Base-by-base conservation (phyloP, 208 protist species). In the Porcisia deanei region DNA sequence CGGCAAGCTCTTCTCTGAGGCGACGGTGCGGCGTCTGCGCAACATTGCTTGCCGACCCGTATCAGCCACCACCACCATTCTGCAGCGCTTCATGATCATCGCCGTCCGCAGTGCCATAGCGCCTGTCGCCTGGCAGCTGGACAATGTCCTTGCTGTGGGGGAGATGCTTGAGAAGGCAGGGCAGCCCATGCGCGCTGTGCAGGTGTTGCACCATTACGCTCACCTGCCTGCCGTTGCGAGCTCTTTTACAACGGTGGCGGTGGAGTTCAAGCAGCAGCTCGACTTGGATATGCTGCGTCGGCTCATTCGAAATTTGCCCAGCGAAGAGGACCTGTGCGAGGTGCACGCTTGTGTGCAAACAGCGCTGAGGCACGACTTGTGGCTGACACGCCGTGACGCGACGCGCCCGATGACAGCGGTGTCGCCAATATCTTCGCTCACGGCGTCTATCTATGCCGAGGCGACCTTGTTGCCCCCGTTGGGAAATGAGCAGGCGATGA, bases 61-160 rank as follows among this genome's bases (percentile, higher is more conserved):
- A 60, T 85, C 91, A 14, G 73, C 73, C 14, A 83, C 84, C 49
- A 87, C 79, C 76, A 91, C 84, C 5, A 80, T 90, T 9, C 77
- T 94, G 43, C 93, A 97, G 73, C 88, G 83, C 43, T 90, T 94
- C 75, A 74, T 88, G 76, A 87, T 85, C 20, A 91, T 97, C 69
- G 81, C 91, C 8, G 75, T 89, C 7, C 93, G 93, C 57, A 91
- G 86, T 75, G 85, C 89, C 59, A 81, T 97, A 20, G 84, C 88
- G 16, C 88, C 91, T 20, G 81, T 88, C 6, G 74, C 87, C 68
- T 94, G 90, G 91, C 93, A 97, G 82, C 70, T 91, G 14, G 75
- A 85, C 39, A 95, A 94, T 75, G 90, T 97, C 64, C 77, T 92
- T 43, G 75, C 91, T 22, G 58, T 97, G 34, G 85, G 82, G 34